Evolutionary conservation across 345 rosid genomes (phyloP), one percentile per base, ranked within the genome.

Genomic region (Euphorbia lathyris): DNA sequence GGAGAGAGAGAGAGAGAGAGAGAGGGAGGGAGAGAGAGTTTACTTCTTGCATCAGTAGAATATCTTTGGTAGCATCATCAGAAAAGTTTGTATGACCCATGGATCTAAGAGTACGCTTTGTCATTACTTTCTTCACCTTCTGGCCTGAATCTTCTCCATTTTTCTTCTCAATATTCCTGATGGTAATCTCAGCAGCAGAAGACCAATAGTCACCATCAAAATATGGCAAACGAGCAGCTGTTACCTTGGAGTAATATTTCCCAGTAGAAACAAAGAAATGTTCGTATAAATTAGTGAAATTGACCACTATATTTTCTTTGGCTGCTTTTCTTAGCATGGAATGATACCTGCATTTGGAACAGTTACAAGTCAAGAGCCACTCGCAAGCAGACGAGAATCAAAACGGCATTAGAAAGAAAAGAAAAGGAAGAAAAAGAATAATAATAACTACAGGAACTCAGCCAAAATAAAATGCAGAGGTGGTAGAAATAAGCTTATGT

Each of bases 151-250:
- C 70, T 5, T 62, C 60, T 17, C 66, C 63, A 56, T 70, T 65
- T 74, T 74, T 72, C 69, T 7, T 67, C 72, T 78, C 78, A 4
- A 82, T 65, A 10, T 72, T 69, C 34, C 74, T 76, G 53, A 80
- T 51, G 67, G 77, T 11, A 65, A 34, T 20, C 77, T 85, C 82
- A 29, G 88, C 84, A 53, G 70, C 75, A 67, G 22, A 22, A 57
- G 82, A 78, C 88, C 88, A 87, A 71, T 74, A 83, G 63, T 78
- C 84, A 47, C 91, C 88, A 71, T 87, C 91, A 73, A 85, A 81
- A 74, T 85, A 85, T 29, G 91, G 91, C 74, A 87, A 70, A 20
- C 79, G 78, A 5, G 91, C 78, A 68, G 85, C 84, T 36, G 84
- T 76, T 38, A 76, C 71, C 65, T 81, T 79, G 68, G 76, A 68